Evolutionary conservation across 768 basidiomycete genomes (phyloP), one percentile per base, ranked within the genome.

Genomic region (Cystobasidium onofrii): DNA sequence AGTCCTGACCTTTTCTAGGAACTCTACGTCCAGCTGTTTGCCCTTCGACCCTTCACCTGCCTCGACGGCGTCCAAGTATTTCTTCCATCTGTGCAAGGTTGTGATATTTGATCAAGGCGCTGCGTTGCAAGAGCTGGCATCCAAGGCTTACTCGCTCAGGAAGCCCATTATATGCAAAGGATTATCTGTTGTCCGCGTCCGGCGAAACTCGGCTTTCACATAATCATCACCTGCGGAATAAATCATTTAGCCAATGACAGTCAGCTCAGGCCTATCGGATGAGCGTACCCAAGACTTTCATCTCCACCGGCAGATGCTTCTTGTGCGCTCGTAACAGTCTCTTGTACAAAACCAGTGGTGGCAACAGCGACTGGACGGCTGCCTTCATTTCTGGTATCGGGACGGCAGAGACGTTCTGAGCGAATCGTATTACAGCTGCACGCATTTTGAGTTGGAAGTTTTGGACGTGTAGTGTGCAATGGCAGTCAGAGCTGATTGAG

Each of bases 91-190:
- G 46, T 20, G 46, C 50, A n/a, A 67, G 18, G 13, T 31, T 23
- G 65, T 29, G 7, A 41, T 7, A 50, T 44, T 31, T 31, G 65
- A 29, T 10, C n/a, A 23, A 27, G 46, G 25, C 9, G 7, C 1
- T n/a, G 27, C n/a, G n/a, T n/a, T n/a, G n/a, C n/a, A n/a, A n/a
- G n/a, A n/a, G n/a, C n/a, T n/a, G n/a, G n/a, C n/a, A 50, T 29
- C 15, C 39, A 52, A 52, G 29, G 31, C 65, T 50, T 27, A 99
- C 78, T 97, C 91, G 1, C 89, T 89, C 10, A 98, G 84, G 80
- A 99, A 99, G 1, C 92, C 93, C 80, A 98, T 95, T 75, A 97
- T 87, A 80, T 97, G 88, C 9, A 88, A 84, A 1, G 92, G 90
- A 81, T 98, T 97, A 25, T 88, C 88, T 13, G 88, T 86, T 27